phyloP scores from a whole-genome alignment of 106 monocot genomes.

The Dactylorhiza incarnata region DNA sequence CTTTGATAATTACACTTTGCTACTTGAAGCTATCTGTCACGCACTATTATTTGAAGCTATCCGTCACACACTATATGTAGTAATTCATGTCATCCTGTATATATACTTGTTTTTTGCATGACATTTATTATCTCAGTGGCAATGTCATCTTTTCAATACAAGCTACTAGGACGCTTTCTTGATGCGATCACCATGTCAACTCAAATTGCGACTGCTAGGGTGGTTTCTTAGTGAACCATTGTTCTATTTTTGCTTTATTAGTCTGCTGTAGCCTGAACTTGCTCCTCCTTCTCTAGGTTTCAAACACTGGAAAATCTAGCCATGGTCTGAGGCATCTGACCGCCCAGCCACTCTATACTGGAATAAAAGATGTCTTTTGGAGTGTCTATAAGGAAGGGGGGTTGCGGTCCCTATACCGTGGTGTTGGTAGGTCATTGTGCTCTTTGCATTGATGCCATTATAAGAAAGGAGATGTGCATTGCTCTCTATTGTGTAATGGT shows the following conservation, averaged over 20 bases:
- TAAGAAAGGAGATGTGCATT: too few relatives aligned
- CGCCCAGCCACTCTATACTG: slow-evolving; percentile 34
- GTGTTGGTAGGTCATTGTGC: slow-evolving; percentile 51
- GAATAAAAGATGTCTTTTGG: slow-evolving; percentile 72
- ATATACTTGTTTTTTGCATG: too few relatives aligned
- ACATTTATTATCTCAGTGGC: too few relatives aligned
- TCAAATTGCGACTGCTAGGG: not conserved
- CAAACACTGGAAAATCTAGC: slow-evolving; percentile 8
- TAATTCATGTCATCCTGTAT: too few relatives aligned
- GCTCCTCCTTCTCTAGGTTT: slow-evolving; percentile 19
- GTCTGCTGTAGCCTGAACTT: not conserved
- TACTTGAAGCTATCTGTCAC: too few relatives aligned
- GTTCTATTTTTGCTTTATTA: not conserved
- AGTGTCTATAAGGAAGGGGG: slow-evolving; percentile 81
- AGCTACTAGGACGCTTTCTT: too few relatives aligned
- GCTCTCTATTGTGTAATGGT: not conserved
- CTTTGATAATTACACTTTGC: too few relatives aligned
- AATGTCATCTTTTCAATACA: too few relatives aligned
- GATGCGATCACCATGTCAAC: too few relatives aligned
- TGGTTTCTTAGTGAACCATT: not conserved
- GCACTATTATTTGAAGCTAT: too few relatives aligned
- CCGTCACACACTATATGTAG: too few relatives aligned
- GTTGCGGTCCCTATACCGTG: slow-evolving; percentile 72
- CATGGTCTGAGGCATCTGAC: slow-evolving; percentile 19
- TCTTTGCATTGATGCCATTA: not conserved